These are phyloP conservation scores for Prinsepia uniflora DNA, from an alignment of 306 rosid genomes.

Conservation along the genomic window DNA sequence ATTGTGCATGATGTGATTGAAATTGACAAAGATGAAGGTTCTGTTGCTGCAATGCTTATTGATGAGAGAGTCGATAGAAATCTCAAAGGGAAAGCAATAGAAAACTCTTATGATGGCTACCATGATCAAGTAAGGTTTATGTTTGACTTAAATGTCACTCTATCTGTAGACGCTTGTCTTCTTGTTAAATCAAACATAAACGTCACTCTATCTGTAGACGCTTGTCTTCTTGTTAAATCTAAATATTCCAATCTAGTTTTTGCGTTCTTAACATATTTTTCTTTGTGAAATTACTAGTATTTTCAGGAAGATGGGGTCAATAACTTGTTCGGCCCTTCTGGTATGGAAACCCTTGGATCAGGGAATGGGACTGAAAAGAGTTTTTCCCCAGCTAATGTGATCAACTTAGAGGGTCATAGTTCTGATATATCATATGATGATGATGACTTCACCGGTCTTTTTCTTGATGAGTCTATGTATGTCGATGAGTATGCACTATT, in stretches of 20 bases:
- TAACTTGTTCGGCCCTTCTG: slow-evolving; percentile 28
- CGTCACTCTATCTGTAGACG: slow-evolving; percentile 21
- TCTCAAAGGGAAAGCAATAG: slow-evolving; percentile 55
- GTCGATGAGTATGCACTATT: slow-evolving; percentile 47
- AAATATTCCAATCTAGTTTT: slow-evolving; percentile 10
- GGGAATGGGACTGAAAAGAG: slow-evolving; percentile 35
- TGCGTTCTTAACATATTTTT: slow-evolving; percentile 12
- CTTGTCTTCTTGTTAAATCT: slow-evolving; percentile 8
- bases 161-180: slow-evolving; percentile 22
- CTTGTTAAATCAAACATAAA: not conserved
- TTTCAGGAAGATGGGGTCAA: slow-evolving; percentile 38
- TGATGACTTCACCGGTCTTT: slow-evolving; percentile 31
- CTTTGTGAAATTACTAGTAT: slow-evolving; percentile 12
- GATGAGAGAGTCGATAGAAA: slow-evolving; percentile 36
- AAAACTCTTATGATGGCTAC: slow-evolving; percentile 32
- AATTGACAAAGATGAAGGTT: slow-evolving; percentile 46
- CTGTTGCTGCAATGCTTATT: slow-evolving; percentile 34
- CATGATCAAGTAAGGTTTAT: slow-evolving; percentile 49
- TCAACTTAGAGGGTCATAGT: slow-evolving; percentile 44
- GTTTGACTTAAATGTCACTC: slow-evolving; percentile 20
- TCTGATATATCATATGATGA: slow-evolving; percentile 51
- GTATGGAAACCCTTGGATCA: slow-evolving; percentile 36
- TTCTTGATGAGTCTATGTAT: slow-evolving; percentile 50
- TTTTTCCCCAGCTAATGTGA: slow-evolving; percentile 36
- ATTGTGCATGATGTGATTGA: slow-evolving; percentile 48